Evolutionary conservation across 495 filamentous ascomycete genomes (phyloP).

Genomic region (Penicillium arizonense): DNA sequence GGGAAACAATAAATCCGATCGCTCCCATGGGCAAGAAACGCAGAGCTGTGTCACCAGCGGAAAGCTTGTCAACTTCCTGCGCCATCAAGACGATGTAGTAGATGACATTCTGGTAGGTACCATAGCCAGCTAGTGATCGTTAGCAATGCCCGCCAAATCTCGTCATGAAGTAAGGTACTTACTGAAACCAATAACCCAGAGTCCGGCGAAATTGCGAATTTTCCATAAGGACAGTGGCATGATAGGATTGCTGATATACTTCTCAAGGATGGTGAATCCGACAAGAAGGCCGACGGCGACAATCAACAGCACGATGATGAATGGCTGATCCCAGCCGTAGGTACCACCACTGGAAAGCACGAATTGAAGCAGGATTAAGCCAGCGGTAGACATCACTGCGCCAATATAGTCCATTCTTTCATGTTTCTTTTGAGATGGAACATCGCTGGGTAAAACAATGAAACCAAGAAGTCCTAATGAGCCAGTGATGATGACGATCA

Average conservation of each 20-base stretch:
- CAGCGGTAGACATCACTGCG: slow-evolving; percentile 31
- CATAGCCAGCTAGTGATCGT: slow-evolving; percentile 30
- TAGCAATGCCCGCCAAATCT: neutral
- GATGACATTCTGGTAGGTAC: slow-evolving; percentile 39
- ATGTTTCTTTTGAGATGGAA: slow-evolving; percentile 12
- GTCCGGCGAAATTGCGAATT: slow-evolving; percentile 35
- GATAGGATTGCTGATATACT: slow-evolving; percentile 32
- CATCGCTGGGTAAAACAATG: slow-evolving; percentile 33
- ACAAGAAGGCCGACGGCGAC: slow-evolving; percentile 37
- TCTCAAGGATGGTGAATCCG: slow-evolving; percentile 35
- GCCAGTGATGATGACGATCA: slow-evolving; percentile 35
- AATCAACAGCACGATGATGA: slow-evolving; percentile 45
- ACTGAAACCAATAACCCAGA: slow-evolving; percentile 41
- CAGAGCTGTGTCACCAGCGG: slow-evolving; percentile 33
- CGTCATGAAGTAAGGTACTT: slow-evolving; percentile 4
- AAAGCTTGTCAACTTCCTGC: slow-evolving; percentile 32
- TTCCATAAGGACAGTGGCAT: slow-evolving; percentile 38
- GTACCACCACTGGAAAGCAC: slow-evolving; percentile 35
- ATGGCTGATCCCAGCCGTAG: slow-evolving; percentile 48
- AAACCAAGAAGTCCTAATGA: slow-evolving; percentile 26
- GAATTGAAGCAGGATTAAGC: slow-evolving; percentile 37
- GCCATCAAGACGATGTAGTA: slow-evolving; percentile 40
- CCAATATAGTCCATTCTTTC: slow-evolving; percentile 35
- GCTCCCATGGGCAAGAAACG: slow-evolving; percentile 37
- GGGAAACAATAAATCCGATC: slow-evolving; percentile 33